Evolutionary conservation across 345 rosid genomes (phyloP).

Genomic region (Acer saccharum): DNA sequence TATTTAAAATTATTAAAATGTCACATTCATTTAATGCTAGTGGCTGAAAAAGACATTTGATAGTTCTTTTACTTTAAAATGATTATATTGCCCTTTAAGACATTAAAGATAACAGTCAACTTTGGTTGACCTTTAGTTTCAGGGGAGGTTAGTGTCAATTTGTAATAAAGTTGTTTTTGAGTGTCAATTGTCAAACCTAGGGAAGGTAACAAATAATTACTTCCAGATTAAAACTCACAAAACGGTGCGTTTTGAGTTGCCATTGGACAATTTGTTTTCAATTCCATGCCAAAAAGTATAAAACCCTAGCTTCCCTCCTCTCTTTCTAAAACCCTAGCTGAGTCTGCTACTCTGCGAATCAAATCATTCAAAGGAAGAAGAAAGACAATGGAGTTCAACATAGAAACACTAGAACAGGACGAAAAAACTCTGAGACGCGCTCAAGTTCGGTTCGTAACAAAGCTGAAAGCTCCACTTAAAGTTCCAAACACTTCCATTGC

Average conservation of each 20-base stretch:
- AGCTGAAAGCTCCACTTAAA: slow-evolving; percentile 61
- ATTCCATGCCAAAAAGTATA: not conserved
- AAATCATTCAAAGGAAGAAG: not conserved
- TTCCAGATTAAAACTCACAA: too few species aligned
- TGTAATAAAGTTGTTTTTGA: too few species aligned
- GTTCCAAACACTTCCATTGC: slow-evolving; percentile 61
- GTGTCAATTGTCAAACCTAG: too few species aligned
- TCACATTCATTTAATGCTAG: too few species aligned
- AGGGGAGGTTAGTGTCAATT: too few species aligned
- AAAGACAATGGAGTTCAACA: slow-evolving; percentile 33
- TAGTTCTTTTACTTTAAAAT: too few species aligned
- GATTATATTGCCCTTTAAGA: too few species aligned
- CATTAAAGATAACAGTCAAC: too few species aligned
- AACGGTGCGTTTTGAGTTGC: not conserved
- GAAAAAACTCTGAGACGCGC: slow-evolving; percentile 46
- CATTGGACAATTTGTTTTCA: not conserved
- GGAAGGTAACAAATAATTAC: too few species aligned
- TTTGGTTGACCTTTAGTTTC: too few species aligned
- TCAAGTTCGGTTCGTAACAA: slow-evolving; percentile 87
- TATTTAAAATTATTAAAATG: too few species aligned
- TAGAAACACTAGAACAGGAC: slow-evolving; percentile 30
- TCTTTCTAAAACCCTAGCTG: slow-evolving; percentile 11
- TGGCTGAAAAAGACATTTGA: too few species aligned
- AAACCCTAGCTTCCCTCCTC: slow-evolving; percentile 12
- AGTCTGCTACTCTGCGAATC: not conserved